Evolutionary conservation across 2,329 filamentous ascomycete genomes (phyloP).

Genomic region (Fusarium keratoplasticum): DNA sequence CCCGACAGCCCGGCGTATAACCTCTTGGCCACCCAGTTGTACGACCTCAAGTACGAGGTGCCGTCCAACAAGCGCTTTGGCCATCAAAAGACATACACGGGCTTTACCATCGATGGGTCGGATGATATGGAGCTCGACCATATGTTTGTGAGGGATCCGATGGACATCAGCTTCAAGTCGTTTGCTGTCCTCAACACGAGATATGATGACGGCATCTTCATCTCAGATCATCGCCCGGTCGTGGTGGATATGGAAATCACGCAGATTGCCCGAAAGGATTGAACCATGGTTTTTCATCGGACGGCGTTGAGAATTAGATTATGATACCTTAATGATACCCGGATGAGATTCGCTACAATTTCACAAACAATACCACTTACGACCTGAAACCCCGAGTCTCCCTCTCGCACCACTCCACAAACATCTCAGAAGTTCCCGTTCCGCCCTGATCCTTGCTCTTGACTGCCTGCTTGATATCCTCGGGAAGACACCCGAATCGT

Average conservation of each 20-base stretch:
- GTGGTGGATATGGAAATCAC: slow-evolving; percentile 42
- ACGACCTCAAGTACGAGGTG: slow-evolving; percentile 42
- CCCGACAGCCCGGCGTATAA: slow-evolving; percentile 44
- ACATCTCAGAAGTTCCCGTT: slow-evolving; percentile 11
- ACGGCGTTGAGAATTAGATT: slow-evolving; percentile 17
- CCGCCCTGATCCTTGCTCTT: slow-evolving; percentile 18
- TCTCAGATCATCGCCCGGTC: slow-evolving; percentile 49
- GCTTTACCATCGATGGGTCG: slow-evolving; percentile 33
- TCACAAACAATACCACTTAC: not conserved
- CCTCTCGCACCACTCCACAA: slow-evolving; percentile 29
- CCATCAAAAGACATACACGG: slow-evolving; percentile 47
- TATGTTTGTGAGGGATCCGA: slow-evolving; percentile 46
- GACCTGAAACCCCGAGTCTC: slow-evolving; percentile 13
- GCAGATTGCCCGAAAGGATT: slow-evolving; percentile 21
- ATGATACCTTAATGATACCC: slow-evolving; percentile 23
- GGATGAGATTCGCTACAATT: not conserved
- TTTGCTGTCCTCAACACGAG: slow-evolving; percentile 43
- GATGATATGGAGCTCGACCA: slow-evolving; percentile 46
- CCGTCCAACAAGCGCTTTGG: slow-evolving; percentile 39
- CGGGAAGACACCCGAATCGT: slow-evolving; percentile 25
- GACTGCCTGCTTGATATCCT: slow-evolving; percentile 19
- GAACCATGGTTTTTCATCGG: not conserved
- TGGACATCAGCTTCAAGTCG: slow-evolving; percentile 37
- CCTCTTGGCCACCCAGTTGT: slow-evolving; percentile 40
- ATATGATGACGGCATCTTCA: slow-evolving; percentile 45